Evolutionary conservation across 306 rosid genomes (phyloP).

Genomic region (Canavalia ensiformis): DNA sequence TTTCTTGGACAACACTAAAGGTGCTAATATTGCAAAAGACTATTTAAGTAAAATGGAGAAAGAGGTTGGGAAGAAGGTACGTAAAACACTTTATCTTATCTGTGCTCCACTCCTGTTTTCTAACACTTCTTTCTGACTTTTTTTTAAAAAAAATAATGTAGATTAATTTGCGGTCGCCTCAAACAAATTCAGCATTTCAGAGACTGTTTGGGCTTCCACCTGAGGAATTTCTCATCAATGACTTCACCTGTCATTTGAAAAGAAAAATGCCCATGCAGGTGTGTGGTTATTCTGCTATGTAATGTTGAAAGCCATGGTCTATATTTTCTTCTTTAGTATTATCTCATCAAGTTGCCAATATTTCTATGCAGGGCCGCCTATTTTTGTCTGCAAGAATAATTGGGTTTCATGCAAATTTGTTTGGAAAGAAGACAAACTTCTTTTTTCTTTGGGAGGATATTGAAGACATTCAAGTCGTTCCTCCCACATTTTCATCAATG

Average conservation of each 20-base stretch:
- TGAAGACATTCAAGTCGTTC: constrained; percentile 82
- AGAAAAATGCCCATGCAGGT: constrained; percentile 98
- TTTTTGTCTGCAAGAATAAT: constrained; percentile 92
- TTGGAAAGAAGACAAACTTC: constrained; percentile 89
- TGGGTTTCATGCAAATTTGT: constrained; percentile 94
- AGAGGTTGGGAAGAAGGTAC: constrained; percentile 98
- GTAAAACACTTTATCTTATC: constrained; percentile 31
- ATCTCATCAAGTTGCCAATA: constrained; percentile 46
- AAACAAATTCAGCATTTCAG: constrained; percentile 94
- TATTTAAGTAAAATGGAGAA: constrained; percentile 95
- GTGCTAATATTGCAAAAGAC: constrained; percentile 75
- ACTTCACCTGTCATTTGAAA: constrained; percentile 96
- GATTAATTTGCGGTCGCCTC: constrained; percentile 95
- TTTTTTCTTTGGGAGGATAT: constrained; percentile 98
- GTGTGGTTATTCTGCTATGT: constrained; percentile 47
- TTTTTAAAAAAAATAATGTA: constrained; percentile 47
- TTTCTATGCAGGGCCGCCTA: constrained; percentile 83
- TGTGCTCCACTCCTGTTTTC: constrained; percentile 38
- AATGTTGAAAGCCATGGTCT: constrained; percentile 35
- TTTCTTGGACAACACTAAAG: constrained; percentile 89
- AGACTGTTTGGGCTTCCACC: constrained; percentile 91
- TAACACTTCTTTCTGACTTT: constrained; percentile 39
- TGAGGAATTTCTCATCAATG: constrained; percentile 98
- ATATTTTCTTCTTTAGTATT: constrained; percentile 34
- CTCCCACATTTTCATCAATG: constrained; percentile 92